Evolutionary conservation across 495 filamentous ascomycete species (phyloP).

Genomic region (Penicillium longicatenatum): DNA sequence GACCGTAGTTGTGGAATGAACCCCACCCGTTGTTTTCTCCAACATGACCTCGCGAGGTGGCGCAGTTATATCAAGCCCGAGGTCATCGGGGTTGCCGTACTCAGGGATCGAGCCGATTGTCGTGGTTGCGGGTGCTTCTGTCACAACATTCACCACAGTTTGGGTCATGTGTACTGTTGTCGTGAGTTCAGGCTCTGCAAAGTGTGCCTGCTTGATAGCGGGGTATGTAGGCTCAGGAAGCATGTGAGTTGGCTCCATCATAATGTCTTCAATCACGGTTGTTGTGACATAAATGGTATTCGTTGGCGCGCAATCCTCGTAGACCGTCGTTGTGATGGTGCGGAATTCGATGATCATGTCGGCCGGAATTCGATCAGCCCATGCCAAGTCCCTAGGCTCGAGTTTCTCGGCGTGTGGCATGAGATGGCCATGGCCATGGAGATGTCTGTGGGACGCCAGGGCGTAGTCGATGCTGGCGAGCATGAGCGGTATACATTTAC

Average conservation of each 20-base stretch:
- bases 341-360: constrained; percentile 23
- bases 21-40: constrained; percentile 3
- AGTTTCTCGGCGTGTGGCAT: constrained; percentile 11
- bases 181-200: constrained; percentile 6
- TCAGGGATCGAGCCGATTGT: neutral
- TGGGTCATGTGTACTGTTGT: constrained; percentile 22
- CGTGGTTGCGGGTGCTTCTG: neutral
- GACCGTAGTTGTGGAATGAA: constrained; percentile 1
- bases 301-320: constrained; percentile 19
- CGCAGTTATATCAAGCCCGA: neutral
- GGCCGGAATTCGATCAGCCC: constrained; percentile 10
- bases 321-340: constrained; percentile 33
- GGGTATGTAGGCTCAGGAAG: neutral
- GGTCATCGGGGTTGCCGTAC: neutral
- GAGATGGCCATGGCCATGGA: constrained; percentile 16
- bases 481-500: constrained; percentile 23
- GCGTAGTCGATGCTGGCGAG: constrained; percentile 22
- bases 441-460: constrained; percentile 23
- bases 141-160: constrained; percentile 4
- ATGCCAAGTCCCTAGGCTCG: constrained; percentile 11
- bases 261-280: constrained; percentile 10
- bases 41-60: neutral
- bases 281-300: constrained; percentile 16
- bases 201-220: neutral
- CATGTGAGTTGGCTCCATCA: constrained; percentile 1